Base-by-base conservation (phyloP, 139 green algal genomes). In the Auxenochlorella pyrenoidosa region DNA sequence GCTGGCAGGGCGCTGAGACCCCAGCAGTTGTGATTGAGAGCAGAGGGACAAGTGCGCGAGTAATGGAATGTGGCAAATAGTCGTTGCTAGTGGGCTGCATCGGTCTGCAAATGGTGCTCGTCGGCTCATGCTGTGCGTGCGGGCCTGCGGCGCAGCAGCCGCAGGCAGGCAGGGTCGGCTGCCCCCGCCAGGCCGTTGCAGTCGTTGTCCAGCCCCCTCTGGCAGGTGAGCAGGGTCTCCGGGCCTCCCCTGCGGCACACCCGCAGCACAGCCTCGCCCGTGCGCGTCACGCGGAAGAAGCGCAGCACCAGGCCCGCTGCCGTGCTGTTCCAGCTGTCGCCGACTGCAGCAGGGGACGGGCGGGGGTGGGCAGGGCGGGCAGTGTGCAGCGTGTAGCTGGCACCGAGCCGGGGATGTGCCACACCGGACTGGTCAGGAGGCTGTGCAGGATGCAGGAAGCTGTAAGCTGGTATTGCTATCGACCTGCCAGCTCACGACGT, bases 191-290 rank as follows among this genome's bases (percentile, higher is more conserved):
- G 28, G 66, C 66, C 66, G 28, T 73, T 73, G 66, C 66, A 94
- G 44, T 94, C 91, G 24, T 92, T 80, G 82, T 94, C 91, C 16
- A 68, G 51, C 36, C 26, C 41, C 13, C 40, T 78, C 6, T 2
- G 6, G 77, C 87, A 91, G 40, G 30, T 32, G 19, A 21, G 32
- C 44, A 85, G 75, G 2, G 51, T 77, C 34, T 79, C 41, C 0
- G 19, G 28, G 13, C 75, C 44, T 0, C 21, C 21, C 26, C 59
- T 72, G 32, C 84, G 84, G 71, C 88, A 91, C 38, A 91, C 41
- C 5, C 54, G 40, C 2, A 91, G 44, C 36, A 60, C 22, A 15
- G 79, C 83, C 54, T 72, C 78, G 21, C 65, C 60, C 0, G 12
- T 59, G 2, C 63, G 73, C 21, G 32, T 36, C 1, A 26, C 21